Evolutionary conservation across 1,284 basidiomycete species (phyloP).

Genomic region (Moniliophthora roreri): DNA sequence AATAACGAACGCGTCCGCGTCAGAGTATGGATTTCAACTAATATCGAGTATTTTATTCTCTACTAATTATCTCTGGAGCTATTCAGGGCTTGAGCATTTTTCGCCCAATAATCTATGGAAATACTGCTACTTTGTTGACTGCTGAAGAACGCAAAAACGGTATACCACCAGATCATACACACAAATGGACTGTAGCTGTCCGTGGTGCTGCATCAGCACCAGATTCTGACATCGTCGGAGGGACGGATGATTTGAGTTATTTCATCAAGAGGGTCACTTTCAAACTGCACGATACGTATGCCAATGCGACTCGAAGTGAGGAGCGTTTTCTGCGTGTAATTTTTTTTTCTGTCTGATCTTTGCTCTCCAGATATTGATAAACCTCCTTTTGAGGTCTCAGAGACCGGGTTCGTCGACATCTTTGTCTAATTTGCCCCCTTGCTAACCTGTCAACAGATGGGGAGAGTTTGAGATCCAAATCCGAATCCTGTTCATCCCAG

Average conservation of each 20-base stretch:
- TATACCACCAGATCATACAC: slow-evolving; percentile 78
- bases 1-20: slow-evolving; percentile 71
- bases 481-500: slow-evolving; percentile 88
- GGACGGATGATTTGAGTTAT: slow-evolving; percentile 84
- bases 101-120: slow-evolving; percentile 94
- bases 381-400: slow-evolving; percentile 91
- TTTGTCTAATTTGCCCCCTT: not conserved
- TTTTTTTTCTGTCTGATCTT: not conserved
- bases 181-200: slow-evolving; percentile 96
- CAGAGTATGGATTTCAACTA: slow-evolving; percentile 50
- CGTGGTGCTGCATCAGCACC: slow-evolving; percentile 71
- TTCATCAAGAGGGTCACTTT: slow-evolving; percentile 96
- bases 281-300: slow-evolving; percentile 96
- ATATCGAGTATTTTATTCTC: slow-evolving; percentile 15
- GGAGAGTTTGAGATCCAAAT: slow-evolving; percentile 98
- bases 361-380: slow-evolving; percentile 77
- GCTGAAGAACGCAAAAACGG: slow-evolving; percentile 69
- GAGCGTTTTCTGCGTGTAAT: slow-evolving; percentile 10
- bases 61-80: slow-evolving; percentile 11
- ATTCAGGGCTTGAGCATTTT: slow-evolving; percentile 84
- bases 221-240: slow-evolving; percentile 75
- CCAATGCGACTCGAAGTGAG: slow-evolving; percentile 88
- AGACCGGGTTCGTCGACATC: slow-evolving; percentile 70
- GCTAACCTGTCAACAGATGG: slow-evolving; percentile 63
- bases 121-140: slow-evolving; percentile 84